phyloP scores from a whole-genome alignment of 768 basidiomycete species.

The Boletus rex-veris region DNA sequence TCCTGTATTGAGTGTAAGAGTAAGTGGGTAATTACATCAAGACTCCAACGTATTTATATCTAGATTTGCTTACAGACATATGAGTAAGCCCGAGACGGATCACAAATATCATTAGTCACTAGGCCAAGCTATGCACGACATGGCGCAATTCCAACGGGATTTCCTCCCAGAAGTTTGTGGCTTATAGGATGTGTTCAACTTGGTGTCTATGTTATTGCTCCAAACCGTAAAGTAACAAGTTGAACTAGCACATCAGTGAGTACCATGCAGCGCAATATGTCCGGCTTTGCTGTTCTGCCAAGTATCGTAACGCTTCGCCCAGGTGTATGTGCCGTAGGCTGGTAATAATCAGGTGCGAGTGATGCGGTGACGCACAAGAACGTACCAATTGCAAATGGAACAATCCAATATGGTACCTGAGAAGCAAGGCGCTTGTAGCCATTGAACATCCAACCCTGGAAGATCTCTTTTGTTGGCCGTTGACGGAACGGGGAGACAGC shows the following conservation, averaged over 20 bases:
- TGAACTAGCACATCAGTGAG: constrained; percentile 17
- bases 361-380: constrained; percentile 11
- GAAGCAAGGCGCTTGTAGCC: constrained; percentile 73
- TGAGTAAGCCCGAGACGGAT: constrained; percentile 18
- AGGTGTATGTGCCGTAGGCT: constrained; percentile 79
- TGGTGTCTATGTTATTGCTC: constrained; percentile 16
- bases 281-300: constrained; percentile 82
- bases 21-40: not conserved
- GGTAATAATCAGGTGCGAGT: not conserved
- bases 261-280: constrained; percentile 50
- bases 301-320: constrained; percentile 67
- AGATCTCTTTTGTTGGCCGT: constrained; percentile 64
- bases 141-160: constrained; percentile 8
- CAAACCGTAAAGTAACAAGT: constrained; percentile 11
- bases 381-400: constrained; percentile 78
- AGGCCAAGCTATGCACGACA: not conserved
- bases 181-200: not conserved
- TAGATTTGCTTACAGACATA: not conserved
- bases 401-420: constrained; percentile 73
- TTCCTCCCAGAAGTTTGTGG: not conserved
- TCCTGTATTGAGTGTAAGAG: not conserved
- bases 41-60: constrained; percentile 2
- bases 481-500: constrained; percentile 83
- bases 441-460: constrained; percentile 81
- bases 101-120: constrained; percentile 18